A percentile compares a stretch with the other conserved stretches of the same genome.
Evolutionary conservation across 805 yeast species (phyloP).

Genomic region (Saccharomycopsis capsularis): DNA sequence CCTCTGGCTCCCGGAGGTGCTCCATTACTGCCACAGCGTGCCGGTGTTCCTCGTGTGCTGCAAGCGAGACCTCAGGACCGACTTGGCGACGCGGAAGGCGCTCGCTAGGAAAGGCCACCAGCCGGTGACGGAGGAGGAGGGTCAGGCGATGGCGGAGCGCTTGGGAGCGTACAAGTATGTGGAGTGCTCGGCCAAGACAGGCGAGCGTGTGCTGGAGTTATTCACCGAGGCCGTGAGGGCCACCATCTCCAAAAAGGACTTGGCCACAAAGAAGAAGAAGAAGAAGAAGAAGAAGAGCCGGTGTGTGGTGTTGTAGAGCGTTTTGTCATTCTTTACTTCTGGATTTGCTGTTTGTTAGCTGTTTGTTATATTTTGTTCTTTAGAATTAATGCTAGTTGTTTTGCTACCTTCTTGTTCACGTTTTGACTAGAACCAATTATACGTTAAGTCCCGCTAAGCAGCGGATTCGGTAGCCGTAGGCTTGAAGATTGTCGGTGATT

Average conservation of each 20-base stretch:
- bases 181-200: constrained; percentile 59
- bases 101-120: constrained; percentile 37
- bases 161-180: constrained; percentile 44
- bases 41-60: constrained; percentile 49
- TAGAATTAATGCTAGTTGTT: too few relatives aligned
- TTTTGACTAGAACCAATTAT: too few relatives aligned
- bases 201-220: constrained; percentile 50
- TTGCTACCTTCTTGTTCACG: too few relatives aligned
- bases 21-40: constrained; percentile 50
- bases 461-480: too few relatives aligned
- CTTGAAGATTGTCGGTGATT: too few relatives aligned
- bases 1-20: constrained; percentile 51
- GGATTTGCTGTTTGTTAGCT: neutral
- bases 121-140: constrained; percentile 42
- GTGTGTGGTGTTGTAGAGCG: neutral
- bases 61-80: constrained; percentile 51
- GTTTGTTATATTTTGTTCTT: neutral
- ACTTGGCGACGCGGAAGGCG: constrained; percentile 44
- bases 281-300: too few relatives aligned
- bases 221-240: constrained; percentile 47
- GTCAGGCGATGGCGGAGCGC: constrained; percentile 41
- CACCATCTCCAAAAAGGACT: neutral
- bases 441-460: too few relatives aligned
- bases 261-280: neutral
- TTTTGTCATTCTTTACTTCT: neutral